Evolutionary conservation across 1,284 basidiomycete species (phyloP).

Genomic region (Bjerkandera adusta): DNA sequence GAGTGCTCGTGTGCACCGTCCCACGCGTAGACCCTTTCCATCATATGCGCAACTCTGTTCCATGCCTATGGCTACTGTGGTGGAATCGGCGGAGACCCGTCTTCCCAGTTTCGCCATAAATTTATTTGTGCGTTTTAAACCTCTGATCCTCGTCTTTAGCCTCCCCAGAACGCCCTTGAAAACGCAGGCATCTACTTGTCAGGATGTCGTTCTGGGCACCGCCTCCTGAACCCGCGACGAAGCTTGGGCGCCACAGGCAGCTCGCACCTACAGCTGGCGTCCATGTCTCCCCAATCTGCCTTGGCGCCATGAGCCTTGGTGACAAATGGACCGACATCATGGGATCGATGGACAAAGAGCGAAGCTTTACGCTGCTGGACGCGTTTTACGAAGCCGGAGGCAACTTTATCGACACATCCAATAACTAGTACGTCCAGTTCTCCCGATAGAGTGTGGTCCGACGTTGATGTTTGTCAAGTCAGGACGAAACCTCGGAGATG

Average conservation of each 20-base stretch:
- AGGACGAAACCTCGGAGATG: constrained; percentile 28
- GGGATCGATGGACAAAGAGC: constrained; percentile 37
- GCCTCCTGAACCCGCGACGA: constrained; percentile 3
- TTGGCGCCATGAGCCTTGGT: constrained; percentile 53
- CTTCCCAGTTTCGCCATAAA: too few species aligned
- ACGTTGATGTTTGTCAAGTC: constrained; percentile 13
- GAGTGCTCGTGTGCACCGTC: too few species aligned
- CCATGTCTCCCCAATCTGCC: constrained; percentile 16
- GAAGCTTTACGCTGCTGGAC: constrained; percentile 32
- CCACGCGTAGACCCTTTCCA: too few species aligned
- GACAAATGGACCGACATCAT: constrained; percentile 38
- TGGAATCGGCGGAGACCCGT: too few species aligned
- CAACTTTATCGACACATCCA: constrained; percentile 33
- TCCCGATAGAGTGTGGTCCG: neutral
- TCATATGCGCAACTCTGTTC: too few species aligned
- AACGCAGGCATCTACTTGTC: too few species aligned
- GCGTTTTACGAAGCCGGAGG: constrained; percentile 30
- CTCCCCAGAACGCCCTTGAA: too few species aligned
- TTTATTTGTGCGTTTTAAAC: too few species aligned
- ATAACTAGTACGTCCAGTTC: constrained; percentile 26
- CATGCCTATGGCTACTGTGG: too few species aligned
- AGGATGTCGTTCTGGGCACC: too few species aligned
- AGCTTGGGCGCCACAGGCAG: constrained; percentile 9
- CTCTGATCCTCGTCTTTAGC: too few species aligned
- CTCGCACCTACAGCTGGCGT: constrained; percentile 9